Evolutionary conservation across 116 monocot species (phyloP), one percentile per base, ranked within the genome.

Genomic region (Papilionanthe hybrid): DNA sequence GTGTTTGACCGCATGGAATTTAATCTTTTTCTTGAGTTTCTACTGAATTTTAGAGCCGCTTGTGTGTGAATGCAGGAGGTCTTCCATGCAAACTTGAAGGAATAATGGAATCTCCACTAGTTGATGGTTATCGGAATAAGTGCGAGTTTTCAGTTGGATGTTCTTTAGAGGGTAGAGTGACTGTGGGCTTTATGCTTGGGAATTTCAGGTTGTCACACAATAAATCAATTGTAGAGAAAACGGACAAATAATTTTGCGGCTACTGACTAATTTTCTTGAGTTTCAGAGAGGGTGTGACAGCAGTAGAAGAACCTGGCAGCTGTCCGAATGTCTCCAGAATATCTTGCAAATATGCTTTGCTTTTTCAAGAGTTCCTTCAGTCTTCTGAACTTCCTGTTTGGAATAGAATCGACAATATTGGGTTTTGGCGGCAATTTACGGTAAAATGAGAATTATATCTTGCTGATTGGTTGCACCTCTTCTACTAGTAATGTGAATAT

Each of bases 381-480:
- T 90, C 87, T 1, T 98, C 94, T n/a, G 76, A 60, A 22, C 84
- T 98, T 19, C 92, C 92, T 81, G 79, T 98, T 23, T 98, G 98
- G 94, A 85, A 91, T 85, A 92, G 90, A 81, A 85, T 87, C 72
- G 84, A 91, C 25, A 98, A 93, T 69, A 80, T 67, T 87, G 98
- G 98, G 18, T 98, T 98, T 84, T 98, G 98, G 98, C 94, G 98
- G 29, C 98, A 98, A 78, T 83, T 92, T 17, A 98, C 91, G 68
- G 97, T 94, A 86, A 67, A 65, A 6, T 80, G 23, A 20, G 17
- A 18, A 65, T 17, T 47, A 41, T 73, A 15, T 13, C n/a, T 50
- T 13, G 49, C 3, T 49, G 47, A 48, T 48, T 48, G 23, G 19
- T 73, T 73, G 43, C 44, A n/a, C 29, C 20, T 43, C 9, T 6